Base-by-base conservation (phyloP, 2,329 filamentous ascomycete species). In the Dothidotthia symphoricarpi region DNA sequence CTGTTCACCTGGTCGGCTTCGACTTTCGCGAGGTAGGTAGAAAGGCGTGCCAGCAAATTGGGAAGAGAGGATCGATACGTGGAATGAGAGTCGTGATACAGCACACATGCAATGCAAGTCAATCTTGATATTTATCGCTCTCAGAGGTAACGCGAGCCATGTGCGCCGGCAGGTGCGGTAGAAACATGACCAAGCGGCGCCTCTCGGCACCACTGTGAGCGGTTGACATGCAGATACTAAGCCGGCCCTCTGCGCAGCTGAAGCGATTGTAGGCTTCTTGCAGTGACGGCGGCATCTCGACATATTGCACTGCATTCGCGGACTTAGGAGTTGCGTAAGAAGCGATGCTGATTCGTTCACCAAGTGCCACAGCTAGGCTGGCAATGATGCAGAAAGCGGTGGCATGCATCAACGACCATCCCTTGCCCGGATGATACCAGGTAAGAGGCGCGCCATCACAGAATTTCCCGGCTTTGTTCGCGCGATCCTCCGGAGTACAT, bases 41-140 rank as follows among this genome's bases (percentile, higher is more conserved):
- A 16, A 16, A 41, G 25, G 26, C 28, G 28, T 31, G 31, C 8
- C 24, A 30, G 31, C 34, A 42, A 41, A 45, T 41, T 53, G 36
- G 48, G 39, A 53, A 53, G 45, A 36, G 47, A 44, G 39, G 42
- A 35, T 45, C 36, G 41, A 46, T 42, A 50, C 44, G 45, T 46
- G 41, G 36, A 44, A 30, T 24, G 37, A 28, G 36, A 28, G 34
- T 34, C 30, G 61, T 64, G 46, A 50, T 51, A 64, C 59, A 54
- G 47, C 42, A 51, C 52, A 51, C 53, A 62, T 59, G 54, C 51
- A 59, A 62, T 62, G 58, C 58, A 60, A 57, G 53, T 53, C 51
- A 58, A 57, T 57, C 57, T 56, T 43, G 49, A 57, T 56, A 55
- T 58, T 51, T 61, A 59, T 57, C 47, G 33, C 52, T 44, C 45